Conservation (phyloP, 176 grass and related monocot species). For the Zoysia japonica region DNA sequence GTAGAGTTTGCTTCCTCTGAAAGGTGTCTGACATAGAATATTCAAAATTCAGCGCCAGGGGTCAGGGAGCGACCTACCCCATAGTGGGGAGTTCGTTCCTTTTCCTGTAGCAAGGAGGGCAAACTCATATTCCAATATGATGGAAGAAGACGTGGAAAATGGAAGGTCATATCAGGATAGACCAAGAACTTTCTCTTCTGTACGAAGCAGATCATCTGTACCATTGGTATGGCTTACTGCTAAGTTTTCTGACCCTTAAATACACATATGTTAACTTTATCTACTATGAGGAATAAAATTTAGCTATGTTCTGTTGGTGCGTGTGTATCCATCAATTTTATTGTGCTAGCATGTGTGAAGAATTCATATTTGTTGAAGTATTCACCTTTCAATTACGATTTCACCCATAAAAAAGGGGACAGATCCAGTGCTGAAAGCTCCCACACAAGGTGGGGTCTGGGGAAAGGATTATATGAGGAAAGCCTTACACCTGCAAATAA, state of each 20-base stretch:
- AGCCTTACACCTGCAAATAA: no score
- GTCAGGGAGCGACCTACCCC: constrained; percentile 80
- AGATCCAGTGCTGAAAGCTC: no score
- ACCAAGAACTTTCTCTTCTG: constrained; percentile 73
- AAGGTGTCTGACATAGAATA: constrained; percentile 33
- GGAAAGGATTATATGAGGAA: no score
- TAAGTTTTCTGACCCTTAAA: constrained; percentile 26
- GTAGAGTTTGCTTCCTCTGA: constrained; percentile 14
- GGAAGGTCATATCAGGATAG: constrained; percentile 71
- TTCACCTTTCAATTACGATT: background rate
- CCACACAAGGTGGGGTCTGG: no score
- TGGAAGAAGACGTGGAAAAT: constrained; percentile 92
- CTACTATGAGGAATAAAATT: constrained; percentile 17
- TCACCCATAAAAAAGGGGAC: no score
- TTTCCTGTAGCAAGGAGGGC: constrained; percentile 63
- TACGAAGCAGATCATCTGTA: constrained; percentile 79
- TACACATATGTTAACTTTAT: background rate
- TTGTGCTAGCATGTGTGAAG: constrained; percentile 3
- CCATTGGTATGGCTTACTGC: constrained; percentile 58
- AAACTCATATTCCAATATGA: constrained; percentile 74
- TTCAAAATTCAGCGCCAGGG: constrained; percentile 75
- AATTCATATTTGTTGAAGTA: constrained; percentile 29
- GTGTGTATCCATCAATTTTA: constrained; percentile 21
- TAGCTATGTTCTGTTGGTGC: background rate
- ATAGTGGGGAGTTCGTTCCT: constrained; percentile 82